Percentiles rank a stretch among this genome's conserved stretches.
These are phyloP conservation scores for Pseudogymnoascus sp. DNA, from an alignment of 2,329 filamentous ascomycete species.

Conservation along the genomic window DNA sequence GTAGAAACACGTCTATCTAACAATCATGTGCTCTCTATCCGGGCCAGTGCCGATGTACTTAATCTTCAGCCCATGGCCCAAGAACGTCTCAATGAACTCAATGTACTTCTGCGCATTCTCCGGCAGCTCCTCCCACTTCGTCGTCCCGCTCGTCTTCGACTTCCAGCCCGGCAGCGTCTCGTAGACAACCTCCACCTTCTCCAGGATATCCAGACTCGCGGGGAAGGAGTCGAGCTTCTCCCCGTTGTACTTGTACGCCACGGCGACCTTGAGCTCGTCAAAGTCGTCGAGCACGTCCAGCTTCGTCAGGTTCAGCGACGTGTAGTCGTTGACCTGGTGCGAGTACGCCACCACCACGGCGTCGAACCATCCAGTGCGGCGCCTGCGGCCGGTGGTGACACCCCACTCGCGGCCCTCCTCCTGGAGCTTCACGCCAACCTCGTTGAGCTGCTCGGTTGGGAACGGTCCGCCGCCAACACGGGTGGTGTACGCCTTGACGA, in stretches of 20 bases:
- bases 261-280: conserved; percentile 63
- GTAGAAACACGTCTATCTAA: conserved; percentile 10
- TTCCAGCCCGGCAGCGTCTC: conserved; percentile 64
- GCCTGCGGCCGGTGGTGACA: conserved; percentile 47
- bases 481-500: conserved; percentile 62
- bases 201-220: conserved; percentile 50
- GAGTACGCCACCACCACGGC: conserved; percentile 56
- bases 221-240: conserved; percentile 53
- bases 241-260: conserved; percentile 49
- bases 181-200: conserved; percentile 56
- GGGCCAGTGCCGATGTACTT: conserved; percentile 61
- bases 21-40: conserved; percentile 55
- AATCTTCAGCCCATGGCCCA: conserved; percentile 45
- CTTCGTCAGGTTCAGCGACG: conserved; percentile 50
- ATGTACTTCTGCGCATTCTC: conserved; percentile 57
- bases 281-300: conserved; percentile 68
- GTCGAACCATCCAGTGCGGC: conserved; percentile 52
- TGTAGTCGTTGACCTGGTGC: conserved; percentile 29
- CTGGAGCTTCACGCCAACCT: conserved; percentile 39
- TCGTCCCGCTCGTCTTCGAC: conserved; percentile 45
- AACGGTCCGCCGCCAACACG: conserved; percentile 56
- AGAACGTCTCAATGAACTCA: conserved; percentile 56
- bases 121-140: conserved; percentile 42
- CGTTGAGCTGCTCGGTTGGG: conserved; percentile 49
- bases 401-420: conserved; percentile 36